Evolutionary conservation across 202 grass and related monocot genomes (phyloP).

Genomic region (Zizania palustris): DNA sequence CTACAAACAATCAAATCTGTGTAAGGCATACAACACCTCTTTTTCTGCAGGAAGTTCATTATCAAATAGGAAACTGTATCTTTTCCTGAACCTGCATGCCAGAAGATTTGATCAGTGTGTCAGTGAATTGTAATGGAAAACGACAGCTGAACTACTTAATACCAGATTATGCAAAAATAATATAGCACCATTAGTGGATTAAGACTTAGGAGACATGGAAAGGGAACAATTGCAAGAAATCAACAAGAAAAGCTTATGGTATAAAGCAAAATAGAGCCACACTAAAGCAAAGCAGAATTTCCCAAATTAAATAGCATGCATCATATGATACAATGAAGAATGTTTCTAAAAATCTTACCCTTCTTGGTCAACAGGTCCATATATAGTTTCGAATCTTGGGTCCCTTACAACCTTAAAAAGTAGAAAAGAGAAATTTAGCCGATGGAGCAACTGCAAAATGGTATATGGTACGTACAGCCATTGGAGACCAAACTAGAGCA

Average conservation of each 20-base stretch:
- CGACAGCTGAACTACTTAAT: not conserved
- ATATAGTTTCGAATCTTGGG: conserved; percentile 77
- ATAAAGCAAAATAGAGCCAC: not conserved
- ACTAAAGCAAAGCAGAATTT: conserved; percentile 4
- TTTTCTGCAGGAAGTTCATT: conserved; percentile 77
- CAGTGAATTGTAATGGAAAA: conserved; percentile 10
- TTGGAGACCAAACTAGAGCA: not conserved
- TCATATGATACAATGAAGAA: not conserved
- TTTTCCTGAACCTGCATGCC: conserved; percentile 77
- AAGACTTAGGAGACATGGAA: not conserved
- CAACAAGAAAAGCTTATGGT: conserved; percentile 3
- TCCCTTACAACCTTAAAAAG: conserved; percentile 62
- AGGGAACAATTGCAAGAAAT: conserved; percentile 31
- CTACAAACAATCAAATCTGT: not conserved
- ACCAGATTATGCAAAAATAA: conserved; percentile 9
- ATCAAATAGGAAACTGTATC: conserved; percentile 89
- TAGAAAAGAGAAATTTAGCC: conserved; percentile 23
- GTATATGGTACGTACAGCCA: not conserved
- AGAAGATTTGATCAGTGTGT: conserved; percentile 13
- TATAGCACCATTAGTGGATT: not conserved
- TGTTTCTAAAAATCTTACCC: conserved; percentile 51
- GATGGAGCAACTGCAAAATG: conserved; percentile 29
- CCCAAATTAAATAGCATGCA: not conserved
- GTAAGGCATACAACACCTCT: conserved; percentile 55
- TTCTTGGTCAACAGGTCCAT: conserved; percentile 83